Base-by-base conservation (phyloP, 2,329 filamentous ascomycete species). In the Fusarium veterinarium region DNA sequence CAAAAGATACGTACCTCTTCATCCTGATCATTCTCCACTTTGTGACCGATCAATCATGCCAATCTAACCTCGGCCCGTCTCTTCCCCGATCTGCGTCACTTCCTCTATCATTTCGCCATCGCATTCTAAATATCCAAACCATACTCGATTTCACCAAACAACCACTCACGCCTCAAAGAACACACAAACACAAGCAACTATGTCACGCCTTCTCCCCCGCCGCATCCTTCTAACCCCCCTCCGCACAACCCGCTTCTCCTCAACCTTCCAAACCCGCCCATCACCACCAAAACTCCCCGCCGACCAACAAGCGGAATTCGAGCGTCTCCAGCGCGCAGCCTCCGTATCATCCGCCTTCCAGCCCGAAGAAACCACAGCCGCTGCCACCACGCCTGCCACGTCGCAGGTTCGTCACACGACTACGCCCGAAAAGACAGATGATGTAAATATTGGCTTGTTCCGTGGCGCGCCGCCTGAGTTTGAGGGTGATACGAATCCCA, bases 401-500 rank as follows among this genome's bases (percentile, higher is more conserved):
- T 80, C 41, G 23, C 76, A 61, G 45, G 56, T 40, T 11, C 77
- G 59, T 11, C 75, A 67, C 31, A 62, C 67, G 14, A 64, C 75
- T 2, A 62, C 67, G 10, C 67, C 79, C 1, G 66, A 78, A 12
- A 74, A 71, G 23, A 53, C 40, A 30, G 83, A 86, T 58, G 86
- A 87, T 25, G 84, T 84, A n/a, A 88, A 87, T 44, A 84, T 89
- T 55, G 91, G 90, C 67, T 84, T 95, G 64, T 87, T 92, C 72
- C 86, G 91, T 72, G 95, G 95, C 40, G 92, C 95, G 46, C 89
- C 91, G 77, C 95, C 96, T 4, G 95, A 98, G 84, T 99, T 99
- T 77, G 91, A 95, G 75, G 96, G 96, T 65, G 95, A 98, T 60
- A 88, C 86, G 61, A 98, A 99, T 81, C 96, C 96, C 6, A 92